Evolutionary conservation across 2,329 filamentous ascomycete genomes (phyloP).

Genomic region (Blastomyces silverae): DNA sequence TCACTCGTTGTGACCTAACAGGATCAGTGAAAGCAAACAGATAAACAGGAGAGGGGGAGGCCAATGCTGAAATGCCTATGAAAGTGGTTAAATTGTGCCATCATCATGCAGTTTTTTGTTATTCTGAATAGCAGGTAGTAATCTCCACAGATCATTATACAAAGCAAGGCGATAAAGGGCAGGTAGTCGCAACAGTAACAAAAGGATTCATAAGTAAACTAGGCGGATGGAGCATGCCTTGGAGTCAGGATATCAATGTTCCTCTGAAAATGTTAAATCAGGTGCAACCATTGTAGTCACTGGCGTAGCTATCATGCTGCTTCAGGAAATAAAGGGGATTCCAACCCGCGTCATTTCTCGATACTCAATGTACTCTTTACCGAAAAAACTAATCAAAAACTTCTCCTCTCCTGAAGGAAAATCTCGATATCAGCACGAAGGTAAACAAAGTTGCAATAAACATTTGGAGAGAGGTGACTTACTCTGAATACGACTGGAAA

Average conservation of each 20-base stretch:
- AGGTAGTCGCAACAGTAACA: neutral
- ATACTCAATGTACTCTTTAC: constrained; percentile 71
- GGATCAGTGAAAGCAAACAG: neutral
- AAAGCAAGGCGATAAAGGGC: neutral
- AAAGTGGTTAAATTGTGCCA: neutral
- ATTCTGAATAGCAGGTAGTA: neutral
- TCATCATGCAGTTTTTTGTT: neutral
- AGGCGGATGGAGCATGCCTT: neutral
- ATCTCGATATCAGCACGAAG: constrained; percentile 16
- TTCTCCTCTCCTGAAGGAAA: constrained; percentile 61
- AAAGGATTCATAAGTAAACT: neutral
- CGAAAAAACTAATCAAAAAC: constrained; percentile 74
- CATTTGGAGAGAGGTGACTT: constrained; percentile 31
- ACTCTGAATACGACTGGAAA: constrained; percentile 62
- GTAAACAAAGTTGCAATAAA: constrained; percentile 11
- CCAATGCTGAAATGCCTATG: neutral
- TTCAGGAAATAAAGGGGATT: constrained; percentile 65
- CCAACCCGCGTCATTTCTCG: constrained; percentile 62
- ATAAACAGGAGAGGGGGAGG: neutral
- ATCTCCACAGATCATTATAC: neutral
- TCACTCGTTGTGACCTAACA: neutral
- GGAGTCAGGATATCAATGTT: neutral
- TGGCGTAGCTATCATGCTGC: neutral
- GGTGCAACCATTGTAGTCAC: neutral
- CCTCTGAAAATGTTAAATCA: neutral